These are phyloP conservation scores for Erodium texanum DNA, from an alignment of 441 rosid species.

Conservation along the genomic window DNA sequence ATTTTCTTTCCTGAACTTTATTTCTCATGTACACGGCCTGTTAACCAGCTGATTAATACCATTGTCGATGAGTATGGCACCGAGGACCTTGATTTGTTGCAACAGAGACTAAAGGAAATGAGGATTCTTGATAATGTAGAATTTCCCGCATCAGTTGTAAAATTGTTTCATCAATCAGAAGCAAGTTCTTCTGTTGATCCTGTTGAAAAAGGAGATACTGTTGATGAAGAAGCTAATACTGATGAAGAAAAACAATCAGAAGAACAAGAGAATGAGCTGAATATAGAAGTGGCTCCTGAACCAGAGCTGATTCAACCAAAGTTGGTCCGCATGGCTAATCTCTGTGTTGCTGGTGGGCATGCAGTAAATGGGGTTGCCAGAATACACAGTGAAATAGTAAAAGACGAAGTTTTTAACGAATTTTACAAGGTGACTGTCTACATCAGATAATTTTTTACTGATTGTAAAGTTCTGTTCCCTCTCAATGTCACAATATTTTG, in stretches of 20 bases:
- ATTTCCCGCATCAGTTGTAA: constrained; percentile 58
- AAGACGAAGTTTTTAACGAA: constrained; percentile 72
- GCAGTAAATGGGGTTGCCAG: constrained; percentile 96
- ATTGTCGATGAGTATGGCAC: constrained; percentile 68
- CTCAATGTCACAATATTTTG: neutral
- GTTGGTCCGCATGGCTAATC: constrained; percentile 96
- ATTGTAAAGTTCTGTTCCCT: neutral
- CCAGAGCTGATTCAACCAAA: constrained; percentile 39
- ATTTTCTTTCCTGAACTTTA: constrained; percentile 1
- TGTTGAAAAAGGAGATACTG: constrained; percentile 23
- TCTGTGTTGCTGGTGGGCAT: constrained; percentile 79
- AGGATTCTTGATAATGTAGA: constrained; percentile 85
- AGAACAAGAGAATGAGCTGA: neutral
- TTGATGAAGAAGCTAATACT: no score
- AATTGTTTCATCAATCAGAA: constrained; percentile 52
- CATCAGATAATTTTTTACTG: neutral
- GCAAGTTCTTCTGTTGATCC: constrained; percentile 23
- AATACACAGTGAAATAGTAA: constrained; percentile 89
- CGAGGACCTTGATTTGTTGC: constrained; percentile 43
- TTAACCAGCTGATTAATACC: constrained; percentile 38
- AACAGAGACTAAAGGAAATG: constrained; percentile 70
- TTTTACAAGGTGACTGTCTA: constrained; percentile 48
- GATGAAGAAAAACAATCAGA: constrained; percentile 24
- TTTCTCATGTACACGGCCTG: neutral
- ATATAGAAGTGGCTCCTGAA: constrained; percentile 21